Evolutionary conservation across 1,284 basidiomycete genomes (phyloP), one percentile per base, ranked within the genome.

Genomic region (Puccinia coronata): DNA sequence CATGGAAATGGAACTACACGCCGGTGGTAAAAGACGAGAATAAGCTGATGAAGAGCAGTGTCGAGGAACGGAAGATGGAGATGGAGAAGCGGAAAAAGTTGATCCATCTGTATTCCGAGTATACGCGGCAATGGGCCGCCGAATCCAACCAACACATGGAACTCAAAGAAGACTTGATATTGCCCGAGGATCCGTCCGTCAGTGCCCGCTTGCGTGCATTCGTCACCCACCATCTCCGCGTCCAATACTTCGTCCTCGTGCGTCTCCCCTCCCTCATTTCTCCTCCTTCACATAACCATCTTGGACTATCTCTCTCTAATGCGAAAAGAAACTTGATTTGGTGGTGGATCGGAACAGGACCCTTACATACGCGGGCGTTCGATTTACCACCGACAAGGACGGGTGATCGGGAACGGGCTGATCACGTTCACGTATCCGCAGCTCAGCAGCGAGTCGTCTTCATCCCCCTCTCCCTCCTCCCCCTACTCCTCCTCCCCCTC

Each of bases 231-330:
- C 70, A 73, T 63, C 43, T 80, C 0, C 25, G 79, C 41, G 70
- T 71, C 20, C 79, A 80, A 23, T 80, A 80, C 61, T 80, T 80
- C 36, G 49, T 73, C n/a, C 41, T 80, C 12, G 79, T 80, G 18
- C 61, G 78, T 55, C 63, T 41, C 23, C 12, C n/a, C 23, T 28
- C 18, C 11, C 18, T 9, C 36, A 2, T 39, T 1, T 2, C 20
- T 31, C 63, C 63, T 47, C n/a, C 59, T 3, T 39, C 28, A 25
- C 9, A 25, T 8, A 57, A n/a, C 23, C 25, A 57, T 16, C 20
- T 28, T 23, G 9, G 3, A 53, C 20, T 57, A 28, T 34, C 53
- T 74, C 53, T 55, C 47, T 28, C 71, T 55, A n/a, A n/a, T n/a
- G n/a, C n/a, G n/a, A n/a, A n/a, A n/a, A 23, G 11, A 25, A 11